Base-by-base conservation (phyloP, 106 monocot species). In the Dendrobium huoshanense region DNA sequence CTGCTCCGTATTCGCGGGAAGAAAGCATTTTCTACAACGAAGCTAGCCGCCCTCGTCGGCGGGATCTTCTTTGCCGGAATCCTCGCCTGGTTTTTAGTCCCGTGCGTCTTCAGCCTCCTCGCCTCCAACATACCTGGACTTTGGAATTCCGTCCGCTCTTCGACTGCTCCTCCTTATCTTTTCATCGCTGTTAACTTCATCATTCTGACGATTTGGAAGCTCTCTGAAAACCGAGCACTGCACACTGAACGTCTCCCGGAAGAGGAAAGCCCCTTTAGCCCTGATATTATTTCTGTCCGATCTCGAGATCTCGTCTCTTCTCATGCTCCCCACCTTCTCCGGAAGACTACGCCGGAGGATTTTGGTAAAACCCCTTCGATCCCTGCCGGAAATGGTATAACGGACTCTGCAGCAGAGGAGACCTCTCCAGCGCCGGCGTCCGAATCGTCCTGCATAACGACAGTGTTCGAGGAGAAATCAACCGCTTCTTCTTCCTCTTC, bases 141-240 rank as follows among this genome's bases (percentile, higher is more conserved):
- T 51, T 87, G 84, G 79, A 44, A 55, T 15, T 40, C 49, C 74
- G 27, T 75, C 65, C 76, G 81, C 1, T 61, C 86, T 51, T 82
- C 78, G 75, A 41, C 81, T 61, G 75, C 58, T 19, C 89, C 86
- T 48, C 80, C 84, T 13, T 89, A 87, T 78, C 89, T 87, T 64
- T 82, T 89, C 87, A 41, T 87, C 80, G 80, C 78, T 80, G 82
- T 89, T 37, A 84, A 95, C 75, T 80, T 91, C 86, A 95, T 95
- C 79, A 91, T 95, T 83, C 44, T 91, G 86, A 72, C 78, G 47
- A 89, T 95, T 78, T 88, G 91, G 91, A 86, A 80, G 79, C 89
- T 93, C 80, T 89, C 90, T 55, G 85, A 86, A 40, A 77, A 79
- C 45, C 84, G 73, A 31, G 80, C 10, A n/a, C 59, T 22, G 44